Conservation (phyloP, 805 yeast species). For the Myxozyma mucilagina region DNA sequence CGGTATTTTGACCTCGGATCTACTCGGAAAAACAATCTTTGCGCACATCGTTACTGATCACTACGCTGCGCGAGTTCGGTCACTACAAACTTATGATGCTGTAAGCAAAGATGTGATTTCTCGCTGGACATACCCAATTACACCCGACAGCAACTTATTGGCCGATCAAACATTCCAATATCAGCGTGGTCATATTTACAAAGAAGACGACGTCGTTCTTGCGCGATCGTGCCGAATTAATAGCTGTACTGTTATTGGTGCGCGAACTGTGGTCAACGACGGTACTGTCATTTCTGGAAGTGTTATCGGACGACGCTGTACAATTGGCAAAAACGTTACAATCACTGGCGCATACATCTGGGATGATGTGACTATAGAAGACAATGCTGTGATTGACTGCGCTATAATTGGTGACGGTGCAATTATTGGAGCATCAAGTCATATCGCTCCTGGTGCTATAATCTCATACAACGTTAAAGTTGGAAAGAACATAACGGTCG, state of each 20-base stretch:
- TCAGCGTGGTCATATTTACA: conserved; percentile 83
- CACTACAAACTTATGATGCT: conserved; percentile 90
- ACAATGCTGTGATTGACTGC: conserved; percentile 57
- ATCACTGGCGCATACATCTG: conserved; percentile 80
- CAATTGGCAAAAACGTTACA: conserved; percentile 72
- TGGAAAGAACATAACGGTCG: conserved; percentile 21
- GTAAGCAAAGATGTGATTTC: conserved; percentile 85
- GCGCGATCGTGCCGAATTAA: conserved; percentile 92
- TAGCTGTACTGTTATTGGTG: conserved; percentile 79
- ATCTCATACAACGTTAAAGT: conserved; percentile 68
- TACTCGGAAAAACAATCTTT: conserved; percentile 85
- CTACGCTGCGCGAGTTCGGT: conserved; percentile 93
- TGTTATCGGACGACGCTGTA: conserved; percentile 83
- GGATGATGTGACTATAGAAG: conserved; percentile 77
- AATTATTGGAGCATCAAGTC: conserved; percentile 53
- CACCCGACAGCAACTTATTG: conserved; percentile 78
- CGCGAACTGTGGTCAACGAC: conserved; percentile 73
- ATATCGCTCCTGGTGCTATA: conserved; percentile 68
- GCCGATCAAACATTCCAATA: conserved; percentile 73
- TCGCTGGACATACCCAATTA: conserved; percentile 90
- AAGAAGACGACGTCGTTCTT: conserved; percentile 81
- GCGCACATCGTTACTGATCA: conserved; percentile 77
- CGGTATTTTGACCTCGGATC: conserved; percentile 87
- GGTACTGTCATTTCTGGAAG: conserved; percentile 65
- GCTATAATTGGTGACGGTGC: conserved; percentile 73